A percentile compares a stretch with the other conserved stretches of the same genome.
Evolutionary conservation across 2,329 filamentous ascomycete genomes (phyloP).

Genomic region (Myriosclerotinia duriaeana): DNA sequence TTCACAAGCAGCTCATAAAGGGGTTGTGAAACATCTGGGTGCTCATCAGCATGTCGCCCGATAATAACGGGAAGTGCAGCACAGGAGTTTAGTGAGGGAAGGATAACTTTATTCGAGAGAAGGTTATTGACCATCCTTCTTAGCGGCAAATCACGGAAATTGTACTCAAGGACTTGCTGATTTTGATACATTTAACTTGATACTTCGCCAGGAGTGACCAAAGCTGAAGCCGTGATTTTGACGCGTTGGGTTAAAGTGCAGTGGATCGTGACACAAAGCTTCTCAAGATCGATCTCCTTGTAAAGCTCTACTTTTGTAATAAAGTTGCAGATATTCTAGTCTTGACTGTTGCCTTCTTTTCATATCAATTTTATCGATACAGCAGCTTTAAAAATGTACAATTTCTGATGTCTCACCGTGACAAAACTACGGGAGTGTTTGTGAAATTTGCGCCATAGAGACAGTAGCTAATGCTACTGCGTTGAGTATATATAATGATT

Average conservation of each 20-base stretch:
- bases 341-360: background rate
- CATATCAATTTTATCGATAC: background rate
- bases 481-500: background rate
- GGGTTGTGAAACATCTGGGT: too few species aligned
- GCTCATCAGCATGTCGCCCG: too few species aligned
- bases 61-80: too few species aligned
- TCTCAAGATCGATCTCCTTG: background rate
- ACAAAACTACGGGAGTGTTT: background rate
- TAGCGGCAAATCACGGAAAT: too few species aligned
- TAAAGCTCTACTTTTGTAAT: constrained; percentile 7
- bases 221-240: too few species aligned
- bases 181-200: too few species aligned
- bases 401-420: background rate
- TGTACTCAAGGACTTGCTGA: too few species aligned
- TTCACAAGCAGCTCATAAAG: too few species aligned
- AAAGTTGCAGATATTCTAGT: constrained; percentile 6
- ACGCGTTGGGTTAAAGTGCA: too few species aligned
- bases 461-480: background rate
- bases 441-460: background rate
- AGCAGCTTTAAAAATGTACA: background rate
- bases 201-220: background rate
- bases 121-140: too few species aligned
- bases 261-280: background rate
- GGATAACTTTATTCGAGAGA: too few species aligned
- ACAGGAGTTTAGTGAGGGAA: too few species aligned